Percentiles rank a stretch among this genome's conserved stretches.
phyloP scores from a whole-genome alignment of 1,139 yeast genomes.

The Sugiyamaella sp. region DNA sequence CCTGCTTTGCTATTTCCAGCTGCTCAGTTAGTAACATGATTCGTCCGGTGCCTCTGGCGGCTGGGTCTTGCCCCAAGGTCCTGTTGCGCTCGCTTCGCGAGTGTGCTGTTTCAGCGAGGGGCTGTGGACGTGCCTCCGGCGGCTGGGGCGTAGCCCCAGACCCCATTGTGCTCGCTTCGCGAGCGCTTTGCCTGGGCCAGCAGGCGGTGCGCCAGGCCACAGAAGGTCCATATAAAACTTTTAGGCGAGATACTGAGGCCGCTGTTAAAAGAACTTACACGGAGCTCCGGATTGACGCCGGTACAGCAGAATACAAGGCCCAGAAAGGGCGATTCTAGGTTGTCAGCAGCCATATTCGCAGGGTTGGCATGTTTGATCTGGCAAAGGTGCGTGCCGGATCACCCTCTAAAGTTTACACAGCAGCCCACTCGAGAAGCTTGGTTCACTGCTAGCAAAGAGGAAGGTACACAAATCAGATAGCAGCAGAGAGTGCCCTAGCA shows the following conservation, averaged over 20 bases:
- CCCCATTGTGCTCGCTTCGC: neutral
- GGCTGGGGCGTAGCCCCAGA: neutral
- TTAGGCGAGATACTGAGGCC: too few species aligned
- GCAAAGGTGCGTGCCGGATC: too few species aligned
- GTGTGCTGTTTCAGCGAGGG: too few species aligned
- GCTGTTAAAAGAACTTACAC: constrained; percentile 28
- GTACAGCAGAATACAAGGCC: constrained; percentile 41
- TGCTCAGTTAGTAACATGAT: constrained; percentile 14
- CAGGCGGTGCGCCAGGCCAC: too few species aligned
- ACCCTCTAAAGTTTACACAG: too few species aligned
- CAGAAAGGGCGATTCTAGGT: constrained; percentile 31
- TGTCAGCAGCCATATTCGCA: constrained; percentile 3
- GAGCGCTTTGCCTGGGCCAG: too few species aligned
- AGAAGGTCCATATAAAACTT: too few species aligned
- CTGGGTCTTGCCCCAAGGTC: neutral
- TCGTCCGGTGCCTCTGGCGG: neutral
- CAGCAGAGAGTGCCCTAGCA: too few species aligned
- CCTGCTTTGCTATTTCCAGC: constrained; percentile 36
- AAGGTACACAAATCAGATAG: too few species aligned
- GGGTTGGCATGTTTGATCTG: neutral
- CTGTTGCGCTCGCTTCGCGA: neutral
- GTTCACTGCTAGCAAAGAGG: too few species aligned
- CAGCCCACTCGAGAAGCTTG: neutral
- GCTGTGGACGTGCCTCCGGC: too few species aligned
- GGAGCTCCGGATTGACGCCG: constrained; percentile 33